These are phyloP conservation scores for Penicillium hordei DNA, from an alignment of 2,329 filamentous ascomycete genomes.

Conservation along the genomic window DNA sequence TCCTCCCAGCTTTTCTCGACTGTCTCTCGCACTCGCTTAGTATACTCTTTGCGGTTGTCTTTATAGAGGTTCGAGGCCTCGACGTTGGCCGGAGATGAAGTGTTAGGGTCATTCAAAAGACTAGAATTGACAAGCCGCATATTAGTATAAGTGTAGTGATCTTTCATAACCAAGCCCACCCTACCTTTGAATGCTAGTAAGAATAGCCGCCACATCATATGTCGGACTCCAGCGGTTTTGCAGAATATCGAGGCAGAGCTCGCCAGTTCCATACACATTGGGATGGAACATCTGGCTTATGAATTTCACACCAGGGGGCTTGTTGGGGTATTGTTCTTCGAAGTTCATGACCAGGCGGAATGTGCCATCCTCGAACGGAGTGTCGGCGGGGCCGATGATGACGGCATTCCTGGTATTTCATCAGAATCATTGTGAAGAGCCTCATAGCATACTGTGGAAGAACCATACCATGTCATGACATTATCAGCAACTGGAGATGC, in stretches of 20 bases:
- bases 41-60: conserved; percentile 95
- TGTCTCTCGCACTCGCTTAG: conserved; percentile 90
- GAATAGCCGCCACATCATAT: conserved; percentile 93
- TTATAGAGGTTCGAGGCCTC: conserved; percentile 98
- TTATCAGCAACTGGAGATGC: conserved; percentile 79
- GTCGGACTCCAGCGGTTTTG: conserved; percentile 99
- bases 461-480: conserved; percentile 42
- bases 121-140: conserved; percentile 48
- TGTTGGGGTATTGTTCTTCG: conserved; percentile 98
- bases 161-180: conserved; percentile 9
- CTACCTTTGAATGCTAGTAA: conserved; percentile 97
- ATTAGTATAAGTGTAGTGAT: background rate
- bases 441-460: background rate
- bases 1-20: conserved; percentile 99
- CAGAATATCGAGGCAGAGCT: conserved; percentile 92
- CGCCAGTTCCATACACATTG: conserved; percentile 95
- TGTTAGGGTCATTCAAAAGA: conserved; percentile 96
- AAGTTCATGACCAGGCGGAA: conserved; percentile 99
- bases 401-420: conserved; percentile 77
- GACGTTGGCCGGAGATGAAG: conserved; percentile 95
- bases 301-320: conserved; percentile 96
- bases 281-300: conserved; percentile 99
- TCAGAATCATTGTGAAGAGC: conserved; percentile 5
- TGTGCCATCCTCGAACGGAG: conserved; percentile 96
- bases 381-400: conserved; percentile 95